phyloP scores from a whole-genome alignment of 106 monocot species.

The Dioscorea zingiberensis region DNA sequence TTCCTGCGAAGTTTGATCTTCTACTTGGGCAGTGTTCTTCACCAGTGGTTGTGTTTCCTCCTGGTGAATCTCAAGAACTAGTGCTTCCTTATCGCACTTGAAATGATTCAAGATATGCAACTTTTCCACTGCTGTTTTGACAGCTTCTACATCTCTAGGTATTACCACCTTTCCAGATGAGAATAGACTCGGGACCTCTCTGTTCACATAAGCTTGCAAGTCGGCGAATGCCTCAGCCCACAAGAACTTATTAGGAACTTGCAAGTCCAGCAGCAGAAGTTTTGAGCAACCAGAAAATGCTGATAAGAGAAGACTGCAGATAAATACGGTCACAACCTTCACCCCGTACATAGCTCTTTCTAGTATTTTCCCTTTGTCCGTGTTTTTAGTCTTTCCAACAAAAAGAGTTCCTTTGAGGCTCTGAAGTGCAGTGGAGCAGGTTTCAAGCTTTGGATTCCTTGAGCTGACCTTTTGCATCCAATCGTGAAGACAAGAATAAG shows the following conservation, averaged over 20 bases:
- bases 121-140: slow-evolving; percentile 26
- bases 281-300: slow-evolving; percentile 40
- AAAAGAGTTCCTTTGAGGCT: slow-evolving; percentile 31
- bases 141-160: slow-evolving; percentile 54
- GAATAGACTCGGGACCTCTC: slow-evolving; percentile 17
- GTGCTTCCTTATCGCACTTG: background rate
- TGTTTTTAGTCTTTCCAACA: slow-evolving; percentile 45
- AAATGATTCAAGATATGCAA: slow-evolving; percentile 17
- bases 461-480: slow-evolving; percentile 31
- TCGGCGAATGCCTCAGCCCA: slow-evolving; percentile 59
- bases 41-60: background rate
- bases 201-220: slow-evolving; percentile 29
- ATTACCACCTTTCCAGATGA: slow-evolving; percentile 1
- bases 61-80: background rate
- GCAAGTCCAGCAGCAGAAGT: slow-evolving; percentile 41
- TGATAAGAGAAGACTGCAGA: slow-evolving; percentile 43
- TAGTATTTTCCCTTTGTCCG: slow-evolving; percentile 65
- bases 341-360: slow-evolving; percentile 72
- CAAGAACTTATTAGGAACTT: slow-evolving; percentile 42
- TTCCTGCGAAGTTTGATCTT: slow-evolving; percentile 5
- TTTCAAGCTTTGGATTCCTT: slow-evolving; percentile 39
- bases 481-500: slow-evolving; percentile 41
- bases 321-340: slow-evolving; percentile 50
- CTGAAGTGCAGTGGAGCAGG: slow-evolving; percentile 24
- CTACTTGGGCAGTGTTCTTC: background rate